Conservation (phyloP, 805 yeast species). For the Saccharomycopsis sp. region DNA sequence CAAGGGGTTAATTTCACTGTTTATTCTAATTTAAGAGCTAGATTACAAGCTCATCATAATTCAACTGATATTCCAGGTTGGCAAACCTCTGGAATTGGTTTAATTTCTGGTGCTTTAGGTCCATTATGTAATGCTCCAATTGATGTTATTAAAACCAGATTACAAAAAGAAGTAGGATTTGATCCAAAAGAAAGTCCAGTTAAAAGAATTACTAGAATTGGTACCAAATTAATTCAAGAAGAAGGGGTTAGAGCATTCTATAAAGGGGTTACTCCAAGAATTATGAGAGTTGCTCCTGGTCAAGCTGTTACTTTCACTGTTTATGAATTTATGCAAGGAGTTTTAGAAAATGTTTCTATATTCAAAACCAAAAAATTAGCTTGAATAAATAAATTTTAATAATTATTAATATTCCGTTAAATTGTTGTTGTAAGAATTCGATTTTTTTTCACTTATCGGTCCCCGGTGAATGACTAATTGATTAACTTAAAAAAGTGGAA, state of each 20-base stretch:
- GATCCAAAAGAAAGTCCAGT: conserved; percentile 53
- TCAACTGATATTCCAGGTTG: conserved; percentile 66
- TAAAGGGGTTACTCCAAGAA: conserved; percentile 97
- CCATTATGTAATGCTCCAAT: conserved; percentile 96
- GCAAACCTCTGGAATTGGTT: conserved; percentile 89
- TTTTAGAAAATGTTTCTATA: conserved; percentile 35
- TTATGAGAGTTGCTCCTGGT: conserved; percentile 99
- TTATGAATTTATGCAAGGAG: conserved; percentile 74
- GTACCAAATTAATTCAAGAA: conserved; percentile 69
- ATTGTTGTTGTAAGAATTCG: no score
- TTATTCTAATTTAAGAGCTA: conserved; percentile 73
- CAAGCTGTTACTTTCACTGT: conserved; percentile 98
- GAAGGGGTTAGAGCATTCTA: conserved; percentile 86
- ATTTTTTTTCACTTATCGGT: no score
- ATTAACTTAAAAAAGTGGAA: no score
- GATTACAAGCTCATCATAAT: conserved; percentile 51
- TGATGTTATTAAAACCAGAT: conserved; percentile 93
- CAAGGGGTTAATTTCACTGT: conserved; percentile 98
- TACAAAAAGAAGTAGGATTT: conserved; percentile 77
- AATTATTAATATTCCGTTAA: no score
- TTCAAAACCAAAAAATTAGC: conserved; percentile 19
- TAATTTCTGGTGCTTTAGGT: conserved; percentile 92
- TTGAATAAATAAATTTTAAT: no score
- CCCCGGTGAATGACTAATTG: no score
- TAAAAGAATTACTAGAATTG: conserved; percentile 71